Base-by-base conservation (phyloP, 257 asterid species). In the Scutellaria minor region DNA sequence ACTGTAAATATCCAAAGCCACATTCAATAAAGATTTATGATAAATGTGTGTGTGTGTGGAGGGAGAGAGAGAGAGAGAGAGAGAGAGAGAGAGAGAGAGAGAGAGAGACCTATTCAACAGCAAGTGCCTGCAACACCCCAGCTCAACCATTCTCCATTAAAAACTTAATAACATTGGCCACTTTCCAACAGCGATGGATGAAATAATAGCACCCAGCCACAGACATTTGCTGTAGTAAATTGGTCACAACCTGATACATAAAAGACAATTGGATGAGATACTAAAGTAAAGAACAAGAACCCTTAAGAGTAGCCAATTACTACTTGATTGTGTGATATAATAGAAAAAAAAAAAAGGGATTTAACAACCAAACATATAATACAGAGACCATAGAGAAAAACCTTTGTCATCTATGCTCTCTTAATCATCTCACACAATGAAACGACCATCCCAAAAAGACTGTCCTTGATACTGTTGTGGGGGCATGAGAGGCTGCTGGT, bases 91-190 rank as follows among this genome's bases (percentile, higher is more conserved):
- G 72, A 31, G 58, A 14, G 71, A 48, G 74, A 53, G 54, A 71
- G 67, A 56, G 78, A 60, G 66, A 51, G 53, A 87, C 96, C 95
- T 83, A 77, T 77, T 81, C 82, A 78, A 77, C 71, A 87, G 93
- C 85, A 88, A 58, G 95, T 83, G 90, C 97, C 97, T 61, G 93
- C 91, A 87, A 82, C 70, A 83, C 78, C 86, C 88, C 85, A 86
- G 90, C 87, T 86, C 96, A 90, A 87, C 92, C 84, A 87, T 84
- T 82, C 86, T 84, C 85, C 96, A 83, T 80, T 73, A 85, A 87
- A 85, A 87, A 85, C 77, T 67, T 87, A 85, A 80, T 82, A 81
- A 90, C 87, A 72, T 82, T 78, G 90, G 88, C 90, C 88, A 84
- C 72, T 83, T 80, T 55, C 86, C 84, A 78, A 87, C 83, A 77